Base-by-base conservation (phyloP, 1,284 basidiomycete genomes). In the Apiotrichum mycotoxinovorans region DNA sequence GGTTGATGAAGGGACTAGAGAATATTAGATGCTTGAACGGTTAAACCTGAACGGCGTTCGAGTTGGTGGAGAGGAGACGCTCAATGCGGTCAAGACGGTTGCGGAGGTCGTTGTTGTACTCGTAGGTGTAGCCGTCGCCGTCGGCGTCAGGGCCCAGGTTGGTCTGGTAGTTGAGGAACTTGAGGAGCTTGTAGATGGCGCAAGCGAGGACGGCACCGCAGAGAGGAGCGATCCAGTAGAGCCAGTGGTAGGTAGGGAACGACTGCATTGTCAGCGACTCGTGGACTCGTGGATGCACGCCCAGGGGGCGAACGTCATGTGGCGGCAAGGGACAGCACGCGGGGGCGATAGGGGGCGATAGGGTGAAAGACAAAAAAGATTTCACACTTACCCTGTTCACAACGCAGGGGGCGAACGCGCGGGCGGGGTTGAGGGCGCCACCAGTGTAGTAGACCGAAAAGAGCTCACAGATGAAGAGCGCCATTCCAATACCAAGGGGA, bases 401-500 rank as follows among this genome's bases (percentile, higher is more conserved):
- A 45, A 78, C 78, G 15, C 68, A 65, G 9, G 79, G 79, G 18
- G 77, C 79, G 51, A 80, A 77, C 1, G 67, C 57, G 58, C 73
- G 64, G 14, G 71, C 73, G 11, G 76, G 76, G 62, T 78, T 78
- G 50, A 78, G 65, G 2, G 75, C 73, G 14, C 75, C 77, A 30
- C 76, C 75, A 30, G 74, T 77, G 63, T 74, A 77, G 61, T 71
- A 73, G n/a, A 76, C 74, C 33, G 73, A 72, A 20, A 79, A 67
- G 35, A 80, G 63, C 64, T 80, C 79, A 49, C 78, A 77, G 40
- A 78, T 72, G 63, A 80, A 79, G n/a, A 80, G 67, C 5, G 78
- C 71, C 51, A 78, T 73, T 48, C 80, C 80, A 52, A 82, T 82
- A 46, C 78, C 80, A 55, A 82, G 74, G 3, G 81, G 81, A 2